phyloP scores from a whole-genome alignment of 805 yeast species.

The Cyberlindnera mississippiensis region DNA sequence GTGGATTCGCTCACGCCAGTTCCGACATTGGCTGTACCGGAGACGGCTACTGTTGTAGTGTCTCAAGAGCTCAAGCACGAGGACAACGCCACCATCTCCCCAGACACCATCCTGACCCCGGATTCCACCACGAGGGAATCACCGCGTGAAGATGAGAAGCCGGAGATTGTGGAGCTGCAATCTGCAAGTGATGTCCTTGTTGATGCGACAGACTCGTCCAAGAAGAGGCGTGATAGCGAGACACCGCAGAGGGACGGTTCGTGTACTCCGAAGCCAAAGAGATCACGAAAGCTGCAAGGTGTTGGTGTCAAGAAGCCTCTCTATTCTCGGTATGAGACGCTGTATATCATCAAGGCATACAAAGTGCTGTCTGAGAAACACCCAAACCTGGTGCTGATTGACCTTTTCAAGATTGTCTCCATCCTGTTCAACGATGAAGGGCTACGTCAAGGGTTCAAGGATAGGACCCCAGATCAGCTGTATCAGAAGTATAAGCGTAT shows the following conservation, averaged over 20 bases:
- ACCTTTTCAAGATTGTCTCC: slow-evolving; percentile 23
- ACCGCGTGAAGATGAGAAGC: neutral
- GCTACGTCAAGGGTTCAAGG: slow-evolving; percentile 21
- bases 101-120: neutral
- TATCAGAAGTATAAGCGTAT: slow-evolving; percentile 28
- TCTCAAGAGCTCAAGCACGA: too few species aligned
- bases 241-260: slow-evolving; percentile 1
- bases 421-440: slow-evolving; percentile 24
- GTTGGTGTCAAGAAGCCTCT: slow-evolving; percentile 27
- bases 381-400: slow-evolving; percentile 23
- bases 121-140: too few species aligned
- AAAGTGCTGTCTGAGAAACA: slow-evolving; percentile 17
- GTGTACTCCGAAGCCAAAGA: slow-evolving; percentile 14
- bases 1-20: too few species aligned
- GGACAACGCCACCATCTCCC: too few species aligned
- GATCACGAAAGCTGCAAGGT: slow-evolving; percentile 26
- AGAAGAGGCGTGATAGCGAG: slow-evolving; percentile 9
- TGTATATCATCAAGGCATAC: slow-evolving; percentile 24
- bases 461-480: slow-evolving; percentile 26
- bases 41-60: too few species aligned
- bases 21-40: too few species aligned
- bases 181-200: neutral
- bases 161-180: too few species aligned
- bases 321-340: slow-evolving; percentile 25
- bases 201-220: neutral